phyloP scores from a whole-genome alignment of 1,139 yeast genomes.

The Maudiozyma humilis region DNA sequence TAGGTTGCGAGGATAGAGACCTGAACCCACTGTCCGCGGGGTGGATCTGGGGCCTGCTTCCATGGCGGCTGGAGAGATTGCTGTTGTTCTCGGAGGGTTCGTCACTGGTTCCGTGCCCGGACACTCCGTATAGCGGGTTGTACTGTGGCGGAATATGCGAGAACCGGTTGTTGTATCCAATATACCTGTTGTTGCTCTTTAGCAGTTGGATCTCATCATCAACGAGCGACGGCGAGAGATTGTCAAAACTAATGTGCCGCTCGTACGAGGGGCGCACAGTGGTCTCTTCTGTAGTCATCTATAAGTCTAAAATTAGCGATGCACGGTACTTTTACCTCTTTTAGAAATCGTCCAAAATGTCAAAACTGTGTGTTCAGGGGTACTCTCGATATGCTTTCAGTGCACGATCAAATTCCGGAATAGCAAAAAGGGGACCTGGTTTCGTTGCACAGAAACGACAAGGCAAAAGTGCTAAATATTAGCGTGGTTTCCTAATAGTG shows the following conservation, averaged over 20 bases:
- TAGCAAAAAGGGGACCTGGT: neutral
- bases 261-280: slow-evolving; percentile 10
- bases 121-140: slow-evolving; percentile 19
- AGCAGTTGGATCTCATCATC: slow-evolving; percentile 24
- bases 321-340: no score
- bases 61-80: neutral
- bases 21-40: neutral
- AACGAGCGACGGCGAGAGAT: slow-evolving; percentile 27
- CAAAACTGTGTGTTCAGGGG: neutral
- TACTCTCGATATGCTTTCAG: neutral
- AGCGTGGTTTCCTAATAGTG: no score
- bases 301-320: no score
- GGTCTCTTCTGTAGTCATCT: neutral
- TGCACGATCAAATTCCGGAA: no score
- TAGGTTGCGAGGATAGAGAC: neutral
- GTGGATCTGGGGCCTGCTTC: neutral
- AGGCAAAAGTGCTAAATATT: neutral
- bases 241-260: slow-evolving; percentile 29
- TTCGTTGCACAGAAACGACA: neutral
- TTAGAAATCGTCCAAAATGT: no score
- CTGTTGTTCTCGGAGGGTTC: neutral
- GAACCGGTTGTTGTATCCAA: slow-evolving; percentile 23
- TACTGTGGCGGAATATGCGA: slow-evolving; percentile 29
- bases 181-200: slow-evolving; percentile 17
- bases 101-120: slow-evolving; percentile 1